These are phyloP conservation scores for Wickerhamiella musiphila DNA, from an alignment of 805 yeast genomes.

Conservation along the genomic window DNA sequence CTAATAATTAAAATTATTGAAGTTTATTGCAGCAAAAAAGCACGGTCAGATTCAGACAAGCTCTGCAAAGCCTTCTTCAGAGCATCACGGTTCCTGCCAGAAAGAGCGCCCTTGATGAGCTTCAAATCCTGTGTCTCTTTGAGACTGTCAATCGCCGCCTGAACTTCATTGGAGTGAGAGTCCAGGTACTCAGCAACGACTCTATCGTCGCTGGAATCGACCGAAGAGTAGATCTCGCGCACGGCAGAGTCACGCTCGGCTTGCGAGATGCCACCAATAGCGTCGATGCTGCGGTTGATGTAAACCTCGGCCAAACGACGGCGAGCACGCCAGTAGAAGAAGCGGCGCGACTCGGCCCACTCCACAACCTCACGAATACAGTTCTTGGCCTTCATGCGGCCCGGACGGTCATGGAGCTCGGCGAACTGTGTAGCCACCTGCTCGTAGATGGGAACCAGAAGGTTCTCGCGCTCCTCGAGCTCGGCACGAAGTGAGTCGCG, in stretches of 20 bases:
- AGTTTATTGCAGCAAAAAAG: constrained; percentile 16
- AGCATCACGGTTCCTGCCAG: constrained; percentile 13
- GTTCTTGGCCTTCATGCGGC: constrained; percentile 93
- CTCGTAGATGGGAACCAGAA: constrained; percentile 69
- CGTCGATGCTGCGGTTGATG: constrained; percentile 25
- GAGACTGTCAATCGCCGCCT: constrained; percentile 2
- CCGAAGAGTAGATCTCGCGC: constrained; percentile 29
- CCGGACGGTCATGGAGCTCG: constrained; percentile 92
- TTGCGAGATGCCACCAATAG: constrained; percentile 4
- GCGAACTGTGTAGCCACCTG: constrained; percentile 94
- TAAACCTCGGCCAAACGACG: constrained; percentile 90
- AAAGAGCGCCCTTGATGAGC: constrained; percentile 3
- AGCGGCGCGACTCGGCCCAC: constrained; percentile 81
- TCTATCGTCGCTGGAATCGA: constrained; percentile 50
- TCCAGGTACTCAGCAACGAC: constrained; percentile 77
- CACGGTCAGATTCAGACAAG: constrained; percentile 20
- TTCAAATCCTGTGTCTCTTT: neutral
- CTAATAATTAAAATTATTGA: too few species aligned
- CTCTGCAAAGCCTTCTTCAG: constrained; percentile 19
- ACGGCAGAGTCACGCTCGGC: constrained; percentile 6
- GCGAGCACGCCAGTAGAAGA: constrained; percentile 97
- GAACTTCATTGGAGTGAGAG: constrained; percentile 40
- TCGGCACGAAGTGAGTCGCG: constrained; percentile 45
- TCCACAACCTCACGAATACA: constrained; percentile 69
- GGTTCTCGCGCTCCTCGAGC: constrained; percentile 62